These are phyloP conservation scores for Salix udensis DNA, from an alignment of 345 rosid genomes.

Conservation along the genomic window DNA sequence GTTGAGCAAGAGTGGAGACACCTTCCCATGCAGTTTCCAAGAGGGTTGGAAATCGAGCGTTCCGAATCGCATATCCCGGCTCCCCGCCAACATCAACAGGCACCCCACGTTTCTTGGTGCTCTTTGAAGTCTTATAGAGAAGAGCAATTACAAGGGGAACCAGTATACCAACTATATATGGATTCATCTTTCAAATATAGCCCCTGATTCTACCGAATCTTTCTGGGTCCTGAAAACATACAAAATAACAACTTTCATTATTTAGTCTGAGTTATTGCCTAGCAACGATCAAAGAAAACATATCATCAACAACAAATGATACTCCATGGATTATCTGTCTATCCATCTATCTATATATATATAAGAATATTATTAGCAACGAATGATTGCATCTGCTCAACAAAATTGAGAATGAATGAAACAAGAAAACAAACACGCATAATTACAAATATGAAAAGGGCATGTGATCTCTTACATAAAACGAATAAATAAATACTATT, in stretches of 20 bases:
- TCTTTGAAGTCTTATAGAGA: slow-evolving; percentile 52
- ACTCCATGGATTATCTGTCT: not conserved
- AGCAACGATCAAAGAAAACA: not conserved
- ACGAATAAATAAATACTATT: not conserved
- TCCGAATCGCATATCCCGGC: slow-evolving; percentile 66
- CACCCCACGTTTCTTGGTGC: slow-evolving; percentile 67
- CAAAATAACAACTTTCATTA: not conserved
- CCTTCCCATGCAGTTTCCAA: slow-evolving; percentile 73
- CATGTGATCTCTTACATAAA: not conserved
- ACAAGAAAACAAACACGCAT: not conserved
- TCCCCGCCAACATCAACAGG: slow-evolving; percentile 81
- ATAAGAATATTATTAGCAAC: not conserved
- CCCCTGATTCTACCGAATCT: not conserved
- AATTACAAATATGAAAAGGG: not conserved
- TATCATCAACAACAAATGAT: not conserved
- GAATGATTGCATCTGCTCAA: not conserved
- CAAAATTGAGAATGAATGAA: not conserved
- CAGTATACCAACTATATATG: slow-evolving; percentile 61
- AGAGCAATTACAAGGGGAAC: slow-evolving; percentile 72
- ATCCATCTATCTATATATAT: not conserved
- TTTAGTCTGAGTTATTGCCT: not conserved
- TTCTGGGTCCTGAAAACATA: slow-evolving; percentile 19
- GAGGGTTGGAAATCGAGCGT: slow-evolving; percentile 46
- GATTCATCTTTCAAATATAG: slow-evolving; percentile 48
- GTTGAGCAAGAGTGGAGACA: slow-evolving; percentile 75